Evolutionary conservation across 192 early-diverging fungal genomes (phyloP).

Genomic region (Entomortierella lignicola): DNA sequence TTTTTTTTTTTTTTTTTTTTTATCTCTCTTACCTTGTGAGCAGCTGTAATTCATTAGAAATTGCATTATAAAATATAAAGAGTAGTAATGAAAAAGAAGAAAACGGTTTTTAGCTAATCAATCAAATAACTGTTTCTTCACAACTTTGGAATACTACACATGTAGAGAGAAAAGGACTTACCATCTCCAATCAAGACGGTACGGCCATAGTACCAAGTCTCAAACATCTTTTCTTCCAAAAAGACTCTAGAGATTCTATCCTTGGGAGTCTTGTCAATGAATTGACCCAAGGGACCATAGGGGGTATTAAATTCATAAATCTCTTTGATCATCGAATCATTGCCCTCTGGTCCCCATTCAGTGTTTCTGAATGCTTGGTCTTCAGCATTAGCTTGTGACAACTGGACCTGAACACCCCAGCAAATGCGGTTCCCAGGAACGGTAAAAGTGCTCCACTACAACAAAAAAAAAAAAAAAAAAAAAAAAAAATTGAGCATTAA

Average conservation of each 20-base stretch:
- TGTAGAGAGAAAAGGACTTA: too few species aligned
- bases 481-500: too few species aligned
- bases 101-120: too few species aligned
- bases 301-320: constrained; percentile 19
- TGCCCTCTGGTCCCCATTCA: constrained; percentile 29
- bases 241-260: constrained; percentile 36
- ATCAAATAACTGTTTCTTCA: too few species aligned
- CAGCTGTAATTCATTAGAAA: neutral
- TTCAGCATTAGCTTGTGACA: neutral
- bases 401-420: constrained; percentile 29
- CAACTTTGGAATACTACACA: too few species aligned
- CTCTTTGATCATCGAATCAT: constrained; percentile 34
- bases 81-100: neutral
- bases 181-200: constrained; percentile 39
- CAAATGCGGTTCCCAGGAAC: constrained; percentile 26
- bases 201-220: constrained; percentile 35
- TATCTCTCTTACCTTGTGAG: constrained; percentile 44
- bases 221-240: constrained; percentile 48
- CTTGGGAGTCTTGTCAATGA: constrained; percentile 21
- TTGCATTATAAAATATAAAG: neutral
- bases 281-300: constrained; percentile 25
- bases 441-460: constrained; percentile 33
- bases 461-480: neutral
- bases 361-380: constrained; percentile 23
- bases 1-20: too few species aligned